A percentile compares a stretch with the other conserved stretches of the same genome.
phyloP scores from a whole-genome alignment of 1,284 basidiomycete species.

The Entoloma clypeatum region DNA sequence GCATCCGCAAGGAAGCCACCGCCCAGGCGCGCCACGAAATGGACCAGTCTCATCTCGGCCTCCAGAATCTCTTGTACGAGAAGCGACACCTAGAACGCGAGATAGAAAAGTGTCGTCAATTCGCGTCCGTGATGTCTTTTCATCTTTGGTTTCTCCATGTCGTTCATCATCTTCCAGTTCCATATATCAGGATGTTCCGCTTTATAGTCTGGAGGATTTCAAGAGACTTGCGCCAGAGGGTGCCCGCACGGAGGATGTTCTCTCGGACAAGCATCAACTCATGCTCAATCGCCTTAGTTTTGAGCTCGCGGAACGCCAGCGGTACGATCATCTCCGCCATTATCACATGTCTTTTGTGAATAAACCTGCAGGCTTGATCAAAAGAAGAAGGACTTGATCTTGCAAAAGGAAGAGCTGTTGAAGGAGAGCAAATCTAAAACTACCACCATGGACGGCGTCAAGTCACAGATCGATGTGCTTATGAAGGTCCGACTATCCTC shows the following conservation, averaged over 20 bases:
- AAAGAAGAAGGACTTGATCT: constrained; percentile 57
- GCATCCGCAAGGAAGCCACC: constrained; percentile 68
- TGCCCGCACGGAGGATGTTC: constrained; percentile 53
- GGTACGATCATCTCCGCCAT: constrained; percentile 41
- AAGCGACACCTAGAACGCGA: constrained; percentile 80
- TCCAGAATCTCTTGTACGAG: constrained; percentile 81
- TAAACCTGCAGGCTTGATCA: constrained; percentile 53
- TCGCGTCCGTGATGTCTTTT: constrained; percentile 57
- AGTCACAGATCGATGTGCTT: constrained; percentile 65
- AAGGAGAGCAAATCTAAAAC: constrained; percentile 67
- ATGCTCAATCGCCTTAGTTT: constrained; percentile 80
- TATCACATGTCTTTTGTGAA: constrained; percentile 17
- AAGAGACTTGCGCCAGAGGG: constrained; percentile 60
- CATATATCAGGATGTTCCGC: constrained; percentile 75
- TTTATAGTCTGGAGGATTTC: constrained; percentile 67
- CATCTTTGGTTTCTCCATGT: constrained; percentile 3
- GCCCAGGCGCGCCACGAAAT: constrained; percentile 71
- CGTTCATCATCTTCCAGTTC: constrained; percentile 42
- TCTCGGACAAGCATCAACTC: constrained; percentile 68
- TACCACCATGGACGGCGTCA: constrained; percentile 68
- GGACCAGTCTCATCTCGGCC: constrained; percentile 77
- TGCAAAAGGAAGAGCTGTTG: constrained; percentile 68
- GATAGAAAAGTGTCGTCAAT: constrained; percentile 83
- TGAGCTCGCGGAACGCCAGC: constrained; percentile 76
- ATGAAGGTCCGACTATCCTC: constrained; percentile 52